Percentiles rank a stretch among this genome's conserved stretches.
These are phyloP conservation scores for Ogataea hybrid DNA, from an alignment of 1,139 yeast species.

Conservation along the genomic window DNA sequence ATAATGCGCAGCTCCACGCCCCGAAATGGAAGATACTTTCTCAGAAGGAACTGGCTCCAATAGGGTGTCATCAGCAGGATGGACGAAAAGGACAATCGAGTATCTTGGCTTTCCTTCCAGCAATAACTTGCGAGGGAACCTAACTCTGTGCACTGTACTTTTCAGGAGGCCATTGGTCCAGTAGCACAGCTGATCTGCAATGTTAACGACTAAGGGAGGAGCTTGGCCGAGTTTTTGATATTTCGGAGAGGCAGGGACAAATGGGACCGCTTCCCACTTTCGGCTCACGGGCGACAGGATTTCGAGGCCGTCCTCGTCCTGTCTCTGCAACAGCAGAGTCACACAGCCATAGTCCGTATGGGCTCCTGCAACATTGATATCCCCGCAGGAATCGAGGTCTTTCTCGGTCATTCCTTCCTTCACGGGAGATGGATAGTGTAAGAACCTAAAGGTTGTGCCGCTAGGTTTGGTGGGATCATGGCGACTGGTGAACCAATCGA, in stretches of 20 bases:
- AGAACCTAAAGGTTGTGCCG: conserved; percentile 51
- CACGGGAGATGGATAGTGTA: conserved; percentile 53
- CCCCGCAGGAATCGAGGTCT: conserved; percentile 31
- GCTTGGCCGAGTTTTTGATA: conserved; percentile 37
- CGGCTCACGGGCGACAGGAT: conserved; percentile 48
- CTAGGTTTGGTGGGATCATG: conserved; percentile 42
- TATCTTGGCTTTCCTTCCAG: conserved; percentile 66
- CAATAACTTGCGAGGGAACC: conserved; percentile 55
- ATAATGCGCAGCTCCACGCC: conserved; percentile 46
- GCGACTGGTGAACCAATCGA: conserved; percentile 48
- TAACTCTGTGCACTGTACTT: conserved; percentile 57
- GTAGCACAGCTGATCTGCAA: conserved; percentile 55
- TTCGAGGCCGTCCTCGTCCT: conserved; percentile 49
- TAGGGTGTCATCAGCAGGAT: conserved; percentile 66
- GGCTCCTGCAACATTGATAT: conserved; percentile 49
- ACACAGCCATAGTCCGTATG: conserved; percentile 60
- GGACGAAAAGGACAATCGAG: conserved; percentile 78
- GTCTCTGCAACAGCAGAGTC: conserved; percentile 41
- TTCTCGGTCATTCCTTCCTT: conserved; percentile 38
- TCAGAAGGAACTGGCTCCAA: conserved; percentile 72
- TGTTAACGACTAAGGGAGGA: conserved; percentile 52
- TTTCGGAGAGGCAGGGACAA: conserved; percentile 37
- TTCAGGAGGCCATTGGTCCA: conserved; percentile 57
- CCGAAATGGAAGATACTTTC: conserved; percentile 40
- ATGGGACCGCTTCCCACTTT: conserved; percentile 54